Base-by-base conservation (phyloP, 1,139 yeast genomes). In the Pichia kudriavzevii region DNA sequence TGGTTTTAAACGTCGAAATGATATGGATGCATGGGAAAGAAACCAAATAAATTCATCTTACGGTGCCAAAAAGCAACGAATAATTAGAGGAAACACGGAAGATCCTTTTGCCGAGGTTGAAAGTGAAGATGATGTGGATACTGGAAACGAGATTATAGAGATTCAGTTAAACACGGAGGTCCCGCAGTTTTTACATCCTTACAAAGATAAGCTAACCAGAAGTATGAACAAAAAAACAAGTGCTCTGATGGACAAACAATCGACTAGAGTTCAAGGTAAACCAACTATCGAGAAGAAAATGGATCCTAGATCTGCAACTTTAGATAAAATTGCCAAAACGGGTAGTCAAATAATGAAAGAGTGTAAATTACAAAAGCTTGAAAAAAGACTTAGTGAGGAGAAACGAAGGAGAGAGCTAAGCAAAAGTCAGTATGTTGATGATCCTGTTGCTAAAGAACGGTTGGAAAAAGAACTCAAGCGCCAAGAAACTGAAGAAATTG, bases 1-100 rank as follows among this genome's bases (percentile, higher is more conserved):
- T 7, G 40, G 41, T 4, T 40, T 35, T 16, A 66, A 76, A 47
- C 61, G 84, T 34, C 56, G 80, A 25, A 79, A 93, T 0, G 80
- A 94, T 0, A 94, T 94, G 1, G 97, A 88, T 55, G 61, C 88
- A 39, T 88, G 95, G 95, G 96, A 88, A 50, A 69, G 84, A 34
- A 66, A 83, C 22, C 96, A 88, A 50, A 39, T 38, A 54, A 58
- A 45, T 26, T 46, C 51, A 17, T 58, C 58, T 1, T 55, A 39
- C 41, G 59, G 59, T 4, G 49, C 48, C 3, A 55, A 55, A 23
- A 40, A 43, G 26, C 34, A 39, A 15, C 34, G 39, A 7, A 19
- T 38, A 3, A 22, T 35, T 4, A 12, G 36, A 16, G 39, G 40
- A 14, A 49, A 40, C 12, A 24, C 13, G 24, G 81, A 74, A 25